Conservation (phyloP, 257 asterid species). For the Solanum rostratum region DNA sequence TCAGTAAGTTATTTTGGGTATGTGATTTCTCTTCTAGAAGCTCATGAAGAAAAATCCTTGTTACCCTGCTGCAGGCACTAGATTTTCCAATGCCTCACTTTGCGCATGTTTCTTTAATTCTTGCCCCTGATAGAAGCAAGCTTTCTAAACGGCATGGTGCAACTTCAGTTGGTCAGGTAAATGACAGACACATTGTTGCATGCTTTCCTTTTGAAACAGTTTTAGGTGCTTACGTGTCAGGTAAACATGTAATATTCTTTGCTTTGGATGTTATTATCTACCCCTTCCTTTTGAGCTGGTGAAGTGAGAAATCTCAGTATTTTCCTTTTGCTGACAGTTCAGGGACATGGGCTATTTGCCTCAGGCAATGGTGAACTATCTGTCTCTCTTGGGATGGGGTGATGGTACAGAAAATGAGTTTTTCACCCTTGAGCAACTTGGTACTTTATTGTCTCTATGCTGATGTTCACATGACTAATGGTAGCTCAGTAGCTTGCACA, state of each 20-base stretch:
- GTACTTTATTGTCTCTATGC: conserved; percentile 29
- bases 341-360: conserved; percentile 89
- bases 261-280: neutral
- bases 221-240: neutral
- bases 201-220: conserved; percentile 3
- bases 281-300: neutral
- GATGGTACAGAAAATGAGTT: conserved; percentile 95
- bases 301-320: neutral
- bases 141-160: conserved; percentile 98
- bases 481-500: neutral
- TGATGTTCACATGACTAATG: neutral
- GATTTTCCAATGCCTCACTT: conserved; percentile 80
- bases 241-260: neutral
- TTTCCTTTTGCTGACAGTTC: conserved; percentile 43
- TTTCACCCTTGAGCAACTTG: conserved; percentile 73
- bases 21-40: conserved; percentile 7
- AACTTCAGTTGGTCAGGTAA: conserved; percentile 97
- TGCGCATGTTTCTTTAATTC: conserved; percentile 93
- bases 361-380: conserved; percentile 86
- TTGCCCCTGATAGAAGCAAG: conserved; percentile 94
- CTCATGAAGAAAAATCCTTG: conserved; percentile 12
- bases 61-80: conserved; percentile 47
- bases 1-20: neutral
- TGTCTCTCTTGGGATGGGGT: conserved; percentile 96
- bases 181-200: conserved; percentile 1